phyloP scores from a whole-genome alignment of 148 eudicot genomes.

The Euryodendron excelsum region DNA sequence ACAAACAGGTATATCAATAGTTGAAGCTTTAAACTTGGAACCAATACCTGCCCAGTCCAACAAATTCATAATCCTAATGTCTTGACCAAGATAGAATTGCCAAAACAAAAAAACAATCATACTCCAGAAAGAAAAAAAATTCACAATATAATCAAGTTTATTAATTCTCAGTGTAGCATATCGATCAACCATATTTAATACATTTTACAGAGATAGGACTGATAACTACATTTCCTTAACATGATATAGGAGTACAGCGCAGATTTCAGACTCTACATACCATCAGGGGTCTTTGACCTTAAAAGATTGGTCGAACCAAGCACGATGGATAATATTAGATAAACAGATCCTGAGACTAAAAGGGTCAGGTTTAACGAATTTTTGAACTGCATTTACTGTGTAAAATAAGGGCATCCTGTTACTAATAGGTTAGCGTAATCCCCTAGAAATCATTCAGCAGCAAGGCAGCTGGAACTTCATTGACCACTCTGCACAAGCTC shows the following conservation, averaged over 20 bases:
- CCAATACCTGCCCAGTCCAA: not conserved
- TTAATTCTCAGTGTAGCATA: not conserved
- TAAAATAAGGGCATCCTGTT: conserved; percentile 20
- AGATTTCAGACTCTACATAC: conserved; percentile 17
- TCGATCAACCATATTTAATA: not conserved
- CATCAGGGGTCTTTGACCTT: conserved; percentile 22
- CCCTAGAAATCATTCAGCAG: conserved; percentile 27
- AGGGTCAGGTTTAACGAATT: conserved; percentile 22
- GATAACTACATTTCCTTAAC: not conserved
- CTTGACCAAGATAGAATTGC: not conserved
- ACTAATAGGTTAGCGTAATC: conserved; percentile 49
- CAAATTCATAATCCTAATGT: not conserved
- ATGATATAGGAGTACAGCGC: not conserved
- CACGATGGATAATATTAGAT: conserved; percentile 16
- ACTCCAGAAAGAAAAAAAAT: too few relatives aligned
- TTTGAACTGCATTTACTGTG: conserved; percentile 33
- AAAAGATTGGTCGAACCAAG: conserved; percentile 26
- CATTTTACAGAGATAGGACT: not conserved
- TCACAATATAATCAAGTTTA: not conserved
- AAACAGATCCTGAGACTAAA: conserved; percentile 20
- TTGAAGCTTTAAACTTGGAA: too few relatives aligned
- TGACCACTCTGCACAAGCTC: conserved; percentile 41
- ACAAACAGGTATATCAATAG: too few relatives aligned
- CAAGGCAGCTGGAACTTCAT: conserved; percentile 23
- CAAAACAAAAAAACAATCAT: not conserved